Percentiles rank a stretch among this genome's conserved stretches.
Evolutionary conservation across 306 rosid species (phyloP).

Genomic region (Trichosanthes truncata): DNA sequence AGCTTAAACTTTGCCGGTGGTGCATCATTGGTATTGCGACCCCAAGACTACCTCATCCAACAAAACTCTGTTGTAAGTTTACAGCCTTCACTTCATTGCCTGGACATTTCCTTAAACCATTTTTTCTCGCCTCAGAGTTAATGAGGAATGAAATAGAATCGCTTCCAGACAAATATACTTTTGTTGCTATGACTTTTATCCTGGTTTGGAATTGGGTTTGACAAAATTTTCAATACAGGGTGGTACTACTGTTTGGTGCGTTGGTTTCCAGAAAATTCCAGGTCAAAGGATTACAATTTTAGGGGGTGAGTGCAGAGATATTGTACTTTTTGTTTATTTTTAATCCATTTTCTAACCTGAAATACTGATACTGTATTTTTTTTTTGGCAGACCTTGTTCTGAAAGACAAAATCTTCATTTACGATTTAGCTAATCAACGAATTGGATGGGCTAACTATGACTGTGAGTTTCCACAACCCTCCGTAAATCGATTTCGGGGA

Average conservation of each 20-base stretch:
- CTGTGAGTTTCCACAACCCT: constrained; percentile 59
- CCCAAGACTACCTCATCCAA: constrained; percentile 88
- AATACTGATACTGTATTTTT: constrained; percentile 3
- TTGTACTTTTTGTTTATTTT: not conserved
- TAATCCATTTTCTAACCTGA: not conserved
- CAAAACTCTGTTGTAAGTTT: constrained; percentile 71
- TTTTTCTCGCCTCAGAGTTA: not conserved
- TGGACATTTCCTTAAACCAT: not conserved
- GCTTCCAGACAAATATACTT: not conserved
- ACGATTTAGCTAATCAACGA: constrained; percentile 76
- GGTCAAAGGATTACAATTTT: constrained; percentile 79
- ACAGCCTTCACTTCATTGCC: not conserved
- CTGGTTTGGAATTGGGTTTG: not conserved
- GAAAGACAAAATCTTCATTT: constrained; percentile 80
- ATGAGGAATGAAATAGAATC: not conserved
- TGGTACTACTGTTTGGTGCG: constrained; percentile 71
- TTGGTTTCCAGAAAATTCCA: constrained; percentile 76
- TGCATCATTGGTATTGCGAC: constrained; percentile 60
- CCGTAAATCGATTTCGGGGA: not conserved
- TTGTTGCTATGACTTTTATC: not conserved
- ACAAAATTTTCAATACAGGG: constrained; percentile 33
- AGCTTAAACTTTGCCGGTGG: constrained; percentile 83
- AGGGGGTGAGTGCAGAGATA: constrained; percentile 55
- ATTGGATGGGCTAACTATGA: constrained; percentile 93
- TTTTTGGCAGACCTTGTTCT: constrained; percentile 68